Evolutionary conservation across 305 asterid genomes (phyloP), one percentile per base, ranked within the genome.

Genomic region (Solanum hybrid): DNA sequence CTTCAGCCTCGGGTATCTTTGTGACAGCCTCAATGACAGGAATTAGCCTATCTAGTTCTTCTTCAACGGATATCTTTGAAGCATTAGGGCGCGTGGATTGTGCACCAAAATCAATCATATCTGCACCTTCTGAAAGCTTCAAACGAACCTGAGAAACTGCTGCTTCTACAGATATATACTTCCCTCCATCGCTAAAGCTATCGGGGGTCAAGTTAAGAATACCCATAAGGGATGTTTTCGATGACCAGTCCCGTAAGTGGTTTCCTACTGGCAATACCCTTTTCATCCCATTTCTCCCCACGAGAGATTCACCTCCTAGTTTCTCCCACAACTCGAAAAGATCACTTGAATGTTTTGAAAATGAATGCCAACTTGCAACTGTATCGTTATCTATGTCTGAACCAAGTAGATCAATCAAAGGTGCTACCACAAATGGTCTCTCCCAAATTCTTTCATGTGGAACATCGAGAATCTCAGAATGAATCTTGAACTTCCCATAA

Each of bases 21-120:
- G 26, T 91, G 72, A 96, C 93, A 11, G 94, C 96, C 91, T 96
- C 98, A 24, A 97, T 86, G 75, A 96, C 93, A 8, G 99, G 99
- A 40, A 96, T 93, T 42, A 97, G 92, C 88, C 98, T 91, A 64
- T 92, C 97, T 91, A 96, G 75, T 93, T 97, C 99, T 92, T 97
- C 94, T 69, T 96, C 96, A 4, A 96, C 93, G 13, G 98, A 92
- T 85, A 97, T 93, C 92, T 90, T 94, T 2, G 90, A 3, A 56
- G 99, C 99, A 95, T 95, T 93, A 20, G 99, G 99, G 8, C 98
- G 97, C 1, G 99, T 96, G 20, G 99, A 97, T 87, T 97, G 99
- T 76, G 99, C 99, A 66, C 99, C 99, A 66, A 97, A 42, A 90
- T 97, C 99, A 77, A 97, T 91, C 69, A 97, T 93, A 90, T 97